Evolutionary conservation across 352 stramenopile species (phyloP), one percentile per base, ranked within the genome.

Genomic region (Achlya hypogyna): DNA sequence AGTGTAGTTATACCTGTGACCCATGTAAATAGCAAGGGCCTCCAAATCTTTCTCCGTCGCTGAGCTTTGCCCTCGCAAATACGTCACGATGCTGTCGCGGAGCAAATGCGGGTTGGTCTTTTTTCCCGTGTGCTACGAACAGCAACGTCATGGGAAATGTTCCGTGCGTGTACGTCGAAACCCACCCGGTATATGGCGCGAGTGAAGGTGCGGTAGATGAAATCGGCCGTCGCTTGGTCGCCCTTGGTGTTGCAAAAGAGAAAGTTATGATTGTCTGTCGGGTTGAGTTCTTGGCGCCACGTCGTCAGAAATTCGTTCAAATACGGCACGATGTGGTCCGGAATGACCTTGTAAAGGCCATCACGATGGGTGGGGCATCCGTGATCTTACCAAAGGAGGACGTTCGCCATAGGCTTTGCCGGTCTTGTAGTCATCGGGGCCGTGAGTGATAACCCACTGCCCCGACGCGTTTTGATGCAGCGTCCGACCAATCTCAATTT

Each of bases 81-180:
- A 80, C 0, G 80, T 89, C 0, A 89, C 78, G 65, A 87, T 81
- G 70, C 85, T 87, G 53, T 87, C 79, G 32, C 81, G 62, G 23
- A 89, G 69, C 34, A 89, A 70, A 65, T 89, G 81, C 4, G 78
- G 81, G 69, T 89, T 89, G 14, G 76, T 85, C 35, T 77, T 79
- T 60, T 84, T 85, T 51, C 79, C 77, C 38, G 78, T 81, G 53
- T 84, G 77, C 58, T 82, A 77, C 52, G 75, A 83, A 62, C 75
- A 85, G 20, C 52, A 75, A 45, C 14, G 14, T 29, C 75, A 62
- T 14, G 65, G 69, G 4, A 88, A 77, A 5, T 12, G 22, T 35
- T 34, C 14, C 27, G 9, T 42, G 9, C 23, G 54, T 51, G 6
- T 16, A 65, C 20, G 34, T 32, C 3, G 6, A 65, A 12, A 31